A percentile compares a stretch with the other conserved stretches of the same genome.
These are phyloP conservation scores for Besnoitia besnoiti DNA, from an alignment of 169 alveolate genomes.

Conservation along the genomic window DNA sequence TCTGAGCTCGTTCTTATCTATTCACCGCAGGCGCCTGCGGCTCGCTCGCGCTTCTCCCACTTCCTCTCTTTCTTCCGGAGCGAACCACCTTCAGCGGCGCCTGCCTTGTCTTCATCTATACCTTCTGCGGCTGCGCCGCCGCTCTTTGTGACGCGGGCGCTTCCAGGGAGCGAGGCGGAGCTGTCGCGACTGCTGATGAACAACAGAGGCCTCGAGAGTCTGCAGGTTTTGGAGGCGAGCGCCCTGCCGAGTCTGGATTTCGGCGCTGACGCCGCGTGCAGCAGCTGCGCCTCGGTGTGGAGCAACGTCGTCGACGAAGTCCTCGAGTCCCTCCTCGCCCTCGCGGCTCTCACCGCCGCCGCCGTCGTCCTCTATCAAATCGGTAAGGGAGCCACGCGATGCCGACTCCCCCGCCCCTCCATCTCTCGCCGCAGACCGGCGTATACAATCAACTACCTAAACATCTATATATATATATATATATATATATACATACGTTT, in stretches of 20 bases:
- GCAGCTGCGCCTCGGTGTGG: neutral
- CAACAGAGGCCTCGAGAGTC: neutral
- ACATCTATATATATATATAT: too few species aligned
- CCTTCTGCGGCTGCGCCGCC: neutral
- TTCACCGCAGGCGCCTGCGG: neutral
- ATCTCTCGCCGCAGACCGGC: too few species aligned
- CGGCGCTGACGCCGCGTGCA: neutral
- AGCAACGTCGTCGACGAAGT: neutral
- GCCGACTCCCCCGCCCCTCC: too few species aligned
- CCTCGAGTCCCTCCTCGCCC: neutral
- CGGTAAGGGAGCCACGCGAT: neutral
- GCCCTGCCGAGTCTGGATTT: neutral
- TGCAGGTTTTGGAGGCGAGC: neutral
- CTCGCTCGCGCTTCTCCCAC: neutral
- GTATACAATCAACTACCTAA: too few species aligned
- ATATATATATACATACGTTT: too few species aligned
- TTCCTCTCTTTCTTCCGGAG: neutral
- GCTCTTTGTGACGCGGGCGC: neutral
- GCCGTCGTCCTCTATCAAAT: neutral
- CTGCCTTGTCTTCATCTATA: neutral
- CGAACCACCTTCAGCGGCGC: too few species aligned
- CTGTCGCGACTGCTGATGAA: neutral
- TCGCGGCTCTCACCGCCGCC: neutral
- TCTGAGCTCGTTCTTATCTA: neutral
- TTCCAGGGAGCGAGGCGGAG: neutral